Base-by-base conservation (phyloP, 2,329 filamentous ascomycete species). In the Penicillium psychrosexuale region DNA sequence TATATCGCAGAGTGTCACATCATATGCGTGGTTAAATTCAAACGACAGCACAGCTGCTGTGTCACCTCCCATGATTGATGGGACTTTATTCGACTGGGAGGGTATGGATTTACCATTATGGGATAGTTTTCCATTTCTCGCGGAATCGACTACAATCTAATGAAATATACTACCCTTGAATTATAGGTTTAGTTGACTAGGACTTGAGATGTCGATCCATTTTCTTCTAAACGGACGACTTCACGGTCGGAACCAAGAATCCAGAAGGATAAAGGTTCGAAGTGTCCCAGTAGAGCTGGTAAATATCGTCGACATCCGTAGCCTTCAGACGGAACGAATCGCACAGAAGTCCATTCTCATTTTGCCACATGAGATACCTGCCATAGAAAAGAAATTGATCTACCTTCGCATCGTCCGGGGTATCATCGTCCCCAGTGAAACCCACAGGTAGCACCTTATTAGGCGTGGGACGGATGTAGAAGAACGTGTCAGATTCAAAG, bases 51-150 rank as follows among this genome's bases (percentile, higher is more conserved):
- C 53, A 9, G 37, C 42, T 37, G 45, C 38, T 33, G 51, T 55
- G 33, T 66, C 33, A 24, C 64, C 51, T 15, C 58, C 47, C 43
- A 59, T 38, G 8, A 48, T 64, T 4, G 61, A 62, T 33, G 58
- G 60, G 8, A 22, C 51, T 2, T 64, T 68, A 13, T 34, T 66
- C 17, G 65, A 66, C 12, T 69, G 69, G 67, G 68, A 70, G 50
- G 68, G 69, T 1, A 68, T 72, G 67, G 66, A 72, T 45, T 51
- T 72, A 30, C 65, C 69, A 1, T 37, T 70, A 6, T 72, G 70
- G 70, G 70, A 72, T 56, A 70, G 68, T 55, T 72, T 72, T 34
- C 70, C 70, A 2, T 72, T 72, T 43, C 54, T 60, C 5, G 64
- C 63, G 3, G 66, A 66, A 36, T 58, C 60, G 5, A 51, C 52